Percentiles rank a stretch among this genome's conserved stretches.
Conservation (phyloP, 2,329 filamentous ascomycete genomes). For the Neodidymelliopsis sp. region DNA sequence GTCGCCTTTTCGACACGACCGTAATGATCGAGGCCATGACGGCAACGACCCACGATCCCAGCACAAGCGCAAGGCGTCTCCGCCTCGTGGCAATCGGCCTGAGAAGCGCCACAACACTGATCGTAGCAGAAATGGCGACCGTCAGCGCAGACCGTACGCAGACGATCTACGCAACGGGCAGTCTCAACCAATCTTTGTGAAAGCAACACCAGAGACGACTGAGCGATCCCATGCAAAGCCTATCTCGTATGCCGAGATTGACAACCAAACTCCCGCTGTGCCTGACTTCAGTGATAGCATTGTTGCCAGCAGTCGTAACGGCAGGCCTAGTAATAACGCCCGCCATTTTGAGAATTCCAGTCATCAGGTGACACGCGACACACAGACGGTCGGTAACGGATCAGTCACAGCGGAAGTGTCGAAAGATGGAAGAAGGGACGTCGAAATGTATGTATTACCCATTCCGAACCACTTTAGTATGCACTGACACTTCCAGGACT, state of each 20-base stretch:
- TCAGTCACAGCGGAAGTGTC: background rate
- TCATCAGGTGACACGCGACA: constrained; percentile 14
- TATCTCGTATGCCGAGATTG: constrained; percentile 45
- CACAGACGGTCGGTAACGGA: constrained; percentile 12
- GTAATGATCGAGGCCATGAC: constrained; percentile 33
- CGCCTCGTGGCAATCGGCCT: constrained; percentile 34
- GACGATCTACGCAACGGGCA: constrained; percentile 36
- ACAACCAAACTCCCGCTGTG: constrained; percentile 53
- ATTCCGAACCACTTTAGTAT: background rate
- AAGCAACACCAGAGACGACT: constrained; percentile 15
- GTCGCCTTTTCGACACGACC: constrained; percentile 35
- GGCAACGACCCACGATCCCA: constrained; percentile 30
- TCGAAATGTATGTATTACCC: background rate
- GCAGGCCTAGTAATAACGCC: constrained; percentile 10
- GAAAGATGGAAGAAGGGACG: background rate
- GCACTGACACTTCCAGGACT: constrained; percentile 27
- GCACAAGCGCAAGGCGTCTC: constrained; percentile 53
- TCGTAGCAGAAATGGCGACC: constrained; percentile 58
- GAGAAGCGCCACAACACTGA: constrained; percentile 65
- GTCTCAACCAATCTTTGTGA: constrained; percentile 16
- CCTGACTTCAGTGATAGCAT: constrained; percentile 26
- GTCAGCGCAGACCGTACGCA: constrained; percentile 69
- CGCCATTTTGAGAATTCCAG: constrained; percentile 4
- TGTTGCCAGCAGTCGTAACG: constrained; percentile 14
- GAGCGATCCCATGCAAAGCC: constrained; percentile 30